Evolutionary conservation across 108 stramenopile genomes (phyloP), one percentile per base, ranked within the genome.

Genomic region (Tribonema minus): DNA sequence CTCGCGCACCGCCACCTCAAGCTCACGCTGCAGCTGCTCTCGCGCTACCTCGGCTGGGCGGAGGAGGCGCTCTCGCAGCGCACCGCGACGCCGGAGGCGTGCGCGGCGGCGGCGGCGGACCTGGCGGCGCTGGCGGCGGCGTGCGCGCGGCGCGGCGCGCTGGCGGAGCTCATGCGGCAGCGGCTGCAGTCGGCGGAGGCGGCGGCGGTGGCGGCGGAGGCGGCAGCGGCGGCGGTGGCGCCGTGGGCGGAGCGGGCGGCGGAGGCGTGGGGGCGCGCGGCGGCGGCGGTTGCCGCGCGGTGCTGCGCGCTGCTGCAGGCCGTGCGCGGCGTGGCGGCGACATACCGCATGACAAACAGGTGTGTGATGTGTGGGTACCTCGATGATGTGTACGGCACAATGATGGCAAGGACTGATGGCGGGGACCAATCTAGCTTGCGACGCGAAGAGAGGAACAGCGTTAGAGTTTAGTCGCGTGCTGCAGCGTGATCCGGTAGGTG

Each of bases 261-360:
- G 1, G 31, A 4, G 5, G 25, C 68, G 5, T 71, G 40, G 70
- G 15, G 32, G 60, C 23, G 30, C 32, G 79, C 61, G 28, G 61
- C 69, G 6, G 46, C 39, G 3, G 68, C 69, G 41, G 79, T 71
- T n/a, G 58, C 67, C 1, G 58, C 23, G 25, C 67, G 60, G 66
- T 59, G 66, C 67, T 40, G 6, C 31, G 46, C 75, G 2, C 64
- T 76, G 37, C 59, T 76, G 2, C 31, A 81, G 71, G 71, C 82
- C 2, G 79, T 83, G 15, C 34, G 54, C 32, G 80, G 73, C 36
- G 64, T 83, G 33, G 77, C 82, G 4, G 82, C 73, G 5, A 81
- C 73, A 3, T 83, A 76, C 36, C 80, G 79, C 35, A 81, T 83
- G 79, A 83, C 80, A 2, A 81, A 81, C 80, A 81, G n/a, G n/a